phyloP scores from a whole-genome alignment of 2,329 filamentous ascomycete species.

The Pseudogymnoascus sp. region DNA sequence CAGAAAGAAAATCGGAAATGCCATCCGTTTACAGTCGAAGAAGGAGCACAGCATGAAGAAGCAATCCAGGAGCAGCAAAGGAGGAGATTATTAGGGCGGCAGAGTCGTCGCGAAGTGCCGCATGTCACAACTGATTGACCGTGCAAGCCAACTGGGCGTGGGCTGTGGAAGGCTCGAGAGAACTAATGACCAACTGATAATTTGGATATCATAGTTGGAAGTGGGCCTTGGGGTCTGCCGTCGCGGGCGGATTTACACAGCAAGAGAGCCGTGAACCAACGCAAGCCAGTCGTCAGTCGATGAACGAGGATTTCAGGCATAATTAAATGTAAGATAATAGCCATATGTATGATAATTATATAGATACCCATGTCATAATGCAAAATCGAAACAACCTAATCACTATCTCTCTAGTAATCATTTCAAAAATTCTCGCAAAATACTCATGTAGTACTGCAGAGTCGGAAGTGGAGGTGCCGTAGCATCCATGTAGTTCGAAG shows the following conservation, averaged over 20 bases:
- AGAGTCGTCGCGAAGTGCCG: not conserved
- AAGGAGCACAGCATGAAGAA: slow-evolving; percentile 29
- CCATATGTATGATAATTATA: not conserved
- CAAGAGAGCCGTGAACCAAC: not conserved
- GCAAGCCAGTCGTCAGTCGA: not conserved
- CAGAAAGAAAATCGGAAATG: slow-evolving; percentile 27
- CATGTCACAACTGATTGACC: not conserved
- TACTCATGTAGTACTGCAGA: too few relatives aligned
- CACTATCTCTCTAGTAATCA: not conserved
- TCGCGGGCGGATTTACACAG: not conserved
- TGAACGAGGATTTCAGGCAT: not conserved
- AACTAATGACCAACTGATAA: not conserved
- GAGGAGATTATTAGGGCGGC: slow-evolving; percentile 6
- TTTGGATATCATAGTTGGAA: not conserved
- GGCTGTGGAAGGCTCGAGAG: not conserved
- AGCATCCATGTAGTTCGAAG: too few relatives aligned
- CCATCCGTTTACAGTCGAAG: slow-evolving; percentile 24
- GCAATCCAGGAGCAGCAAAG: slow-evolving; percentile 7
- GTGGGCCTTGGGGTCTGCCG: not conserved
- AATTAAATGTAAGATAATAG: not conserved
- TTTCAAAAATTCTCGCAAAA: not conserved
- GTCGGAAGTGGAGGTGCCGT: too few relatives aligned
- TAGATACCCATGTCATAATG: not conserved
- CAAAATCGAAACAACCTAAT: not conserved
- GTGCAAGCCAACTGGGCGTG: not conserved